A percentile compares a stretch with the other conserved stretches of the same genome.
phyloP scores from a whole-genome alignment of 768 basidiomycete genomes.

The Mycena haematopus region DNA sequence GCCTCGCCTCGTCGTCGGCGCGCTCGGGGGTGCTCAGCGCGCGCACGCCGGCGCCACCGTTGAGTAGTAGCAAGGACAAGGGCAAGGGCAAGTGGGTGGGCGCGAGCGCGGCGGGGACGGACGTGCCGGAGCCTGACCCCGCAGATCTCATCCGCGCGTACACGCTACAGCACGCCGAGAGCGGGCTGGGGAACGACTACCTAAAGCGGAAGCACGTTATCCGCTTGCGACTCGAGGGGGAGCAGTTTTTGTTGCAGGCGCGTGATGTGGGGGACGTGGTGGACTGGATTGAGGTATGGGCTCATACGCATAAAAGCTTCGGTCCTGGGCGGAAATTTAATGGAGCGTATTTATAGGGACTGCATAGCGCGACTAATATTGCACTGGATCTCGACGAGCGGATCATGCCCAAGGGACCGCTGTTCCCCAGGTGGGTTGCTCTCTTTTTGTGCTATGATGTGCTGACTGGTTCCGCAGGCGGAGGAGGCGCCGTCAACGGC shows the following conservation, averaged over 20 bases:
- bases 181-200: constrained; percentile 95
- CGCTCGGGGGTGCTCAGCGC: constrained; percentile 21
- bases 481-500: constrained; percentile 23
- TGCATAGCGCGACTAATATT: constrained; percentile 93
- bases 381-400: constrained; percentile 91
- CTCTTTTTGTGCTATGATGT: not conserved
- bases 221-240: constrained; percentile 88
- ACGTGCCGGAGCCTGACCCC: constrained; percentile 49
- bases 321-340: constrained; percentile 11
- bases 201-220: constrained; percentile 93
- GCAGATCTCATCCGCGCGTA: constrained; percentile 72
- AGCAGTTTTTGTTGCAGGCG: constrained; percentile 96
- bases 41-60: constrained; percentile 26
- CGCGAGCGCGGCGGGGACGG: constrained; percentile 26
- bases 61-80: constrained; percentile 24
- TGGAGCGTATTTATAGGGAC: constrained; percentile 51
- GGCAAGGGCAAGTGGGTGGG: constrained; percentile 22
- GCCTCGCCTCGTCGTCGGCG: constrained; percentile 19
- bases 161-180: constrained; percentile 89
- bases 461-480: constrained; percentile 18
- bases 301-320: constrained; percentile 14
- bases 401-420: constrained; percentile 88
- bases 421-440: constrained; percentile 75
- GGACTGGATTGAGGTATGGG: constrained; percentile 93
- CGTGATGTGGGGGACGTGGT: constrained; percentile 84